Conservation (phyloP, 2,329 filamentous ascomycete genomes). For the Fusarium acutatum region DNA sequence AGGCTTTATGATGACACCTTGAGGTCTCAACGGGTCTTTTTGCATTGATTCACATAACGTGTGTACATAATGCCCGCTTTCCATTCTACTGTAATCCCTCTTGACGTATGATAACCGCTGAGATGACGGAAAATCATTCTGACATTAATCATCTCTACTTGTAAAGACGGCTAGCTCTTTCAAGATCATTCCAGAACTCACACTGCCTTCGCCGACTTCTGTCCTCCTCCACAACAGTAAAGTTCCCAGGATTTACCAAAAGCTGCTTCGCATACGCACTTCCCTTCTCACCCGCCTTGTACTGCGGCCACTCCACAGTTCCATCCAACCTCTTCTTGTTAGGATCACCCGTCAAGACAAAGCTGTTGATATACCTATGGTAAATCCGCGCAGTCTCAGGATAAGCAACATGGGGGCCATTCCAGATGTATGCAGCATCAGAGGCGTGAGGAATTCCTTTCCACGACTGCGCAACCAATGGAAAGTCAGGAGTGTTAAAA, state of each 20-base stretch:
- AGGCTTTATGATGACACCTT: rapidly evolving
- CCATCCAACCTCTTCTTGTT: background rate
- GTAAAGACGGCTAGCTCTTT: background rate
- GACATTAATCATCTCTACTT: background rate
- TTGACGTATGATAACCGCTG: rapidly evolving
- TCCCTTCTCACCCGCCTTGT: background rate
- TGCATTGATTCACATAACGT: background rate
- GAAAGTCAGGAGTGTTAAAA: slow-evolving; percentile 3
- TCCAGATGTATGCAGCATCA: background rate
- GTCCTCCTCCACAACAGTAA: background rate
- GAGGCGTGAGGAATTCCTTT: slow-evolving; percentile 1
- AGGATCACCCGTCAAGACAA: background rate
- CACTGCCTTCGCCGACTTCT: background rate
- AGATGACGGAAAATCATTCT: no score
- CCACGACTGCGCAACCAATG: background rate
- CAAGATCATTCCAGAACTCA: slow-evolving; percentile 5
- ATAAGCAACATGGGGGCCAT: background rate
- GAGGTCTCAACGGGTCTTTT: no score
- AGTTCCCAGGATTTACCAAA: background rate
- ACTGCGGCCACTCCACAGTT: background rate
- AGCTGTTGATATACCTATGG: background rate
- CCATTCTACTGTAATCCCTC: rapidly evolving
- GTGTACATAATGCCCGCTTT: rapidly evolving
- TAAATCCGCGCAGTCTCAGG: background rate
- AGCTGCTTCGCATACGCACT: background rate